Percentiles rank a stretch among this genome's conserved stretches.
Evolutionary conservation across 2,329 filamentous ascomycete species (phyloP).

Genomic region (Fulvia fulva): DNA sequence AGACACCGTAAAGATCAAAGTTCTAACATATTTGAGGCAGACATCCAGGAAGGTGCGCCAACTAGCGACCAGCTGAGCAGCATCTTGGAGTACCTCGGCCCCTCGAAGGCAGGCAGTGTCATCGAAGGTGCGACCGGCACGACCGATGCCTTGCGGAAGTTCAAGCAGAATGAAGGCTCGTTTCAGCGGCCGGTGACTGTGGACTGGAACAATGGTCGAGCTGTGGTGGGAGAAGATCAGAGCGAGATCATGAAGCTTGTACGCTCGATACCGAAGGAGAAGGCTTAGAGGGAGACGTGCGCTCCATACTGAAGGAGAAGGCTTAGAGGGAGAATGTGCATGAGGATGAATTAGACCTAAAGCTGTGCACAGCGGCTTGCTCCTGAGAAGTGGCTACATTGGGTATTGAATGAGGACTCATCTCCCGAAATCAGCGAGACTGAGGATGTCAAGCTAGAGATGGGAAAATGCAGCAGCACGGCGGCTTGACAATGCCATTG

Average conservation of each 20-base stretch:
- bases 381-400: too few relatives aligned
- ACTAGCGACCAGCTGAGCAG: slow-evolving; percentile 78
- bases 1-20: neutral
- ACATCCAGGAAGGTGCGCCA: slow-evolving; percentile 74
- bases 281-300: slow-evolving; percentile 43
- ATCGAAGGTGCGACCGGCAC: slow-evolving; percentile 70
- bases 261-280: slow-evolving; percentile 51
- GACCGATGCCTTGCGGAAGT: slow-evolving; percentile 73
- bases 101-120: slow-evolving; percentile 57
- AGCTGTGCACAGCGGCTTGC: too few relatives aligned
- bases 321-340: slow-evolving; percentile 20
- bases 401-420: too few relatives aligned
- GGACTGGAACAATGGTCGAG: slow-evolving; percentile 90
- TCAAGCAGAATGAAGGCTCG: slow-evolving; percentile 63
- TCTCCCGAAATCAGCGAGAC: too few relatives aligned
- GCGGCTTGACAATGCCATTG: slow-evolving; percentile 9
- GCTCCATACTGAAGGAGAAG: slow-evolving; percentile 49
- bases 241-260: slow-evolving; percentile 86
- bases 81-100: slow-evolving; percentile 77
- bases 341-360: too few relatives aligned
- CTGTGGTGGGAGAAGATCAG: slow-evolving; percentile 70
- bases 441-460: neutral
- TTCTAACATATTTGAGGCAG: slow-evolving; percentile 31
- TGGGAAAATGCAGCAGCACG: neutral
- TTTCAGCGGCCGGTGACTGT: slow-evolving; percentile 80